These are phyloP conservation scores for Auriscalpium vulgare DNA, from an alignment of 768 basidiomycete genomes.

Conservation along the genomic window DNA sequence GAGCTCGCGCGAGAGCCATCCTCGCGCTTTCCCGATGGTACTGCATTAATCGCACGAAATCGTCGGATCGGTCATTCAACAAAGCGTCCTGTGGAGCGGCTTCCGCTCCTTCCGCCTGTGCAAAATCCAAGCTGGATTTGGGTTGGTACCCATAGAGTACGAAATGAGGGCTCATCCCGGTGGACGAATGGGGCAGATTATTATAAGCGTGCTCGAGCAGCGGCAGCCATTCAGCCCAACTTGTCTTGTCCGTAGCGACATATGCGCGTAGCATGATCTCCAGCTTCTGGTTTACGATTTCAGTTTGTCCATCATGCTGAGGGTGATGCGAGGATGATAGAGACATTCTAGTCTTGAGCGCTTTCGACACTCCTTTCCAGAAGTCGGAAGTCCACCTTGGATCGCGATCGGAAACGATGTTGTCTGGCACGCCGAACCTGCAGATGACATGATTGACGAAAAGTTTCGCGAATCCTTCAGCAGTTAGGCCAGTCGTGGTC, in stretches of 20 bases:
- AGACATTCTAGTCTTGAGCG: not conserved
- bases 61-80: not conserved
- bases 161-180: constrained; percentile 12
- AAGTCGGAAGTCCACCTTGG: not conserved
- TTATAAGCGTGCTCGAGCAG: constrained; percentile 11
- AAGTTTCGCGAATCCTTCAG: constrained; percentile 3
- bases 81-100: not conserved
- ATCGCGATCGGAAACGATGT: not conserved
- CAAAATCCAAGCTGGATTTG: not conserved
- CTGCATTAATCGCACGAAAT: not conserved
- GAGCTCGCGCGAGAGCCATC: constrained; percentile 11
- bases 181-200: constrained; percentile 3
- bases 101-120: no score
- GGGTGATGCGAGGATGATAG: not conserved
- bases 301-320: constrained; percentile 11
- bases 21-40: constrained; percentile 5
- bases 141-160: constrained; percentile 15
- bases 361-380: not conserved
- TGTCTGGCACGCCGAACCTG: not conserved
- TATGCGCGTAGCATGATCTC: constrained; percentile 11
- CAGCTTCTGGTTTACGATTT: constrained; percentile 13
- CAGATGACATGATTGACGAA: constrained; percentile 5
- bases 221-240: constrained; percentile 1
- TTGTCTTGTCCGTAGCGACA: not conserved
- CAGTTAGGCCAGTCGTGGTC: constrained; percentile 2